Evolutionary conservation across 2,329 filamentous ascomycete species (phyloP), one percentile per base, ranked within the genome.

Genomic region (Penicillium palitans): DNA sequence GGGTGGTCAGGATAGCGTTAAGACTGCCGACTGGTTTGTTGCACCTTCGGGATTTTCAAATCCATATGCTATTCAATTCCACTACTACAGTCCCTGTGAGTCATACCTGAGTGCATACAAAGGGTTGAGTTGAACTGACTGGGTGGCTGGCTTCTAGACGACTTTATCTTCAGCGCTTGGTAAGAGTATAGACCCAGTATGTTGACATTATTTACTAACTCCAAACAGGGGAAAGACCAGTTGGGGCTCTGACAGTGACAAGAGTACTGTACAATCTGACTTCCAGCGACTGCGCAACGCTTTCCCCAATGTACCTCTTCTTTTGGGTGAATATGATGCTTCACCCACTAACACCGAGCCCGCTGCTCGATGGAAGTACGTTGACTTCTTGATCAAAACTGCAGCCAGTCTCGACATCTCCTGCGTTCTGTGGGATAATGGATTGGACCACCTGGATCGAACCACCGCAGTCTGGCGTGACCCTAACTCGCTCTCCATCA

Each of bases 61-160:
- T 57, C 84, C 84, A 0, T 86, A 82, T 78, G 83, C 81, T 0
- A 77, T 87, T 31, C 84, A 87, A 66, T 86, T 84, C 66, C 85
- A 87, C 66, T 86, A 86, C 70, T 87, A 87, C 71, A 80, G 63
- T 59, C 72, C 48, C 72, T 80, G 70, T 72, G 55, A 67, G 66
- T 59, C 6, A 31, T n/a, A 4, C 6, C 9, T n/a, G 2, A 4
- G 24, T 31, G 4, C 27, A 12, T 45, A 27, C 12, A 2, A 40
- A 39, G 6, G 0, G 8, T 37, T 12, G 21, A 7, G 9, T n/a
- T 31, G 5, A 42, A 17, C 56, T 66, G 27, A 65, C 40, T 2
- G 9, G 6, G 2, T 19, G 25, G 12, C 9, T 24, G 17, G 10
- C 5, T 9, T n/a, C 6, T 49, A 70, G 67, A 70, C 45, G 66